phyloP scores from a whole-genome alignment of 768 basidiomycete species.

The Leccinum uliginosum region DNA sequence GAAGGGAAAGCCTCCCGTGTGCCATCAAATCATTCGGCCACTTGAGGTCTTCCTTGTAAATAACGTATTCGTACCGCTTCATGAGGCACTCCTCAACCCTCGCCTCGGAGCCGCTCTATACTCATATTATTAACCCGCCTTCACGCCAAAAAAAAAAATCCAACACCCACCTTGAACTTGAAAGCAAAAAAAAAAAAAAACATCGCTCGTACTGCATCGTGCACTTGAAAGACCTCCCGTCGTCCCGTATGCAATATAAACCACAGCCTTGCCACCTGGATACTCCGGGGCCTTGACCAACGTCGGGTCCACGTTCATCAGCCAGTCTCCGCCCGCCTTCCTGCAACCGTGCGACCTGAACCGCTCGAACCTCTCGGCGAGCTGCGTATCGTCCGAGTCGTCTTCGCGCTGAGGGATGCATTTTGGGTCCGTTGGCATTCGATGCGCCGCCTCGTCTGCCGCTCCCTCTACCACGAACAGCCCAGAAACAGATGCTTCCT shows the following conservation, averaged over 20 bases:
- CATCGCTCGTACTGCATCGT: conserved; percentile 94
- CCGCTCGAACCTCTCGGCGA: conserved; percentile 85
- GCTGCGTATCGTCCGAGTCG: conserved; percentile 84
- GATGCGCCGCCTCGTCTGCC: conserved; percentile 30
- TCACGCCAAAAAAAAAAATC: neutral
- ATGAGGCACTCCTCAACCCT: conserved; percentile 93
- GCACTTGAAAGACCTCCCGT: conserved; percentile 94
- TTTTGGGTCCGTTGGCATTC: conserved; percentile 19
- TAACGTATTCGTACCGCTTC: conserved; percentile 87
- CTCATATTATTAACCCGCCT: conserved; percentile 1
- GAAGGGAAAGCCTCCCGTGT: conserved; percentile 87
- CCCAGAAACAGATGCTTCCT: conserved; percentile 36
- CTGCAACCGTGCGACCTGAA: conserved; percentile 75
- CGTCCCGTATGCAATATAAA: conserved; percentile 96
- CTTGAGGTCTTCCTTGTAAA: conserved; percentile 86
- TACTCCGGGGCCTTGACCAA: conserved; percentile 81
- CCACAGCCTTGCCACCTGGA: conserved; percentile 89
- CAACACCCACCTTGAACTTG: conserved; percentile 62
- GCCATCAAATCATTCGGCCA: conserved; percentile 96
- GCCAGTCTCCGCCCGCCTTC: conserved; percentile 78
- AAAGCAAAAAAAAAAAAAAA: conserved; percentile 87
- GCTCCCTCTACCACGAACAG: conserved; percentile 48
- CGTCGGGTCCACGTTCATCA: conserved; percentile 99
- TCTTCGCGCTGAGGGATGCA: conserved; percentile 70
- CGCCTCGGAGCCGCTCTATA: conserved; percentile 78